Evolutionary conservation across 2,329 filamentous ascomycete genomes (phyloP).

Genomic region (Coniochaeta sp.): DNA sequence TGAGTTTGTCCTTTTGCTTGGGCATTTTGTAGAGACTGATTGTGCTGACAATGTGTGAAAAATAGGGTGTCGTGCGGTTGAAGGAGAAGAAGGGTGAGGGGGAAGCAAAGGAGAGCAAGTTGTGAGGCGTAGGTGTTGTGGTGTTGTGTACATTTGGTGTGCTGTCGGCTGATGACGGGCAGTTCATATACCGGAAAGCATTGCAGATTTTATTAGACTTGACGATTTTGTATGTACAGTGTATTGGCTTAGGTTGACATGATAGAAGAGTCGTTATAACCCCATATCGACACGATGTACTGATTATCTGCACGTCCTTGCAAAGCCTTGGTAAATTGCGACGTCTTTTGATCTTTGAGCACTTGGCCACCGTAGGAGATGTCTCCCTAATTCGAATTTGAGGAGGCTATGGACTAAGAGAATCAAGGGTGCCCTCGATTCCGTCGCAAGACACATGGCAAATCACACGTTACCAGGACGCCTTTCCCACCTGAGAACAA

Average conservation of each 20-base stretch:
- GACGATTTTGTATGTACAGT: too few species aligned
- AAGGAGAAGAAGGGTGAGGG: background rate
- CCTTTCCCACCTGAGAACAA: background rate
- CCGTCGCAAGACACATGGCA: background rate
- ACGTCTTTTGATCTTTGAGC: background rate
- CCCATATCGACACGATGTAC: too few species aligned
- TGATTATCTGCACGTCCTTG: background rate
- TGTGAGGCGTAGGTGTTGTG: background rate
- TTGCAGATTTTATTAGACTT: too few species aligned
- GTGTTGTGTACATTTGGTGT: background rate
- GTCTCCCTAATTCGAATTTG: background rate
- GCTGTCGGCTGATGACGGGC: background rate
- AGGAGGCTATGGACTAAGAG: background rate
- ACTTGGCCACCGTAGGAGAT: background rate
- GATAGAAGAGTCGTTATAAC: too few species aligned
- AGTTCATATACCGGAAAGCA: background rate
- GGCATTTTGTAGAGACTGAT: background rate
- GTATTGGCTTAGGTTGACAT: too few species aligned
- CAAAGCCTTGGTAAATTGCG: background rate
- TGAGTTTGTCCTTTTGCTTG: conserved; percentile 20
- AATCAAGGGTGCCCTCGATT: background rate
- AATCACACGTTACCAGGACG: background rate
- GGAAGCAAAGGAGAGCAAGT: background rate
- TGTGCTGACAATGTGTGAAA: background rate
- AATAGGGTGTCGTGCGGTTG: background rate